Evolutionary conservation across 176 grass and related monocot genomes (phyloP).

Genomic region (Aegilops tauschii): DNA sequence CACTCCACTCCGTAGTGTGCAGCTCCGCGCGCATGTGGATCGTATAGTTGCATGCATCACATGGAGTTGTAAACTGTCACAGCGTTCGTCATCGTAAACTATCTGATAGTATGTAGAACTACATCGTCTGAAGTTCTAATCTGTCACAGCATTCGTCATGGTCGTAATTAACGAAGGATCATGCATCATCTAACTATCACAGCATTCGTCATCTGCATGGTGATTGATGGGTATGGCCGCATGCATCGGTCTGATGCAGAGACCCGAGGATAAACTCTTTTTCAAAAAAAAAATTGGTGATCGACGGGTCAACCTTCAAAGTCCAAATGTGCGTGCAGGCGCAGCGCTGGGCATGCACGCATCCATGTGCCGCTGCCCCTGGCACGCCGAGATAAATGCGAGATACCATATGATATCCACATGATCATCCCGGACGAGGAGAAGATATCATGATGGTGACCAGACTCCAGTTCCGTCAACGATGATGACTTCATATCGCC

Average conservation of each 20-base stretch:
- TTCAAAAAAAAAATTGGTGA: neutral
- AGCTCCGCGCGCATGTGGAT: neutral
- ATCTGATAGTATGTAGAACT: neutral
- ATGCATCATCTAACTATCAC: conserved; percentile 18
- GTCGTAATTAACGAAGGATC: neutral
- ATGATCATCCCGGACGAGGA: neutral
- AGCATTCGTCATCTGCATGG: conserved; percentile 23
- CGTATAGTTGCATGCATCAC: neutral
- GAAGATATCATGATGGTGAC: neutral
- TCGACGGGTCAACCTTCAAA: conserved; percentile 25
- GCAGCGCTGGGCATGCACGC: neutral
- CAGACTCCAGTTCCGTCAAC: neutral
- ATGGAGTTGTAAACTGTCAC: neutral
- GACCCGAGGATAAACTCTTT: too few species aligned
- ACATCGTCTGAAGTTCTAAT: neutral
- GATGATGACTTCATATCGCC: neutral
- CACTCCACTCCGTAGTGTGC: neutral
- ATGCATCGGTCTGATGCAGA: too few species aligned
- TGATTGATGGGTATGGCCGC: conserved; percentile 1
- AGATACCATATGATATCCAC: neutral
- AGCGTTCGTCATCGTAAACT: neutral
- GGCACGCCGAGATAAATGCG: neutral
- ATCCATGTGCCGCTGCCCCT: neutral
- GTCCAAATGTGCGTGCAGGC: neutral
- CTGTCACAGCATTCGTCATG: conserved; percentile 30